Base-by-base conservation (phyloP, 768 basidiomycete genomes). In the Termitomyces sp. region DNA sequence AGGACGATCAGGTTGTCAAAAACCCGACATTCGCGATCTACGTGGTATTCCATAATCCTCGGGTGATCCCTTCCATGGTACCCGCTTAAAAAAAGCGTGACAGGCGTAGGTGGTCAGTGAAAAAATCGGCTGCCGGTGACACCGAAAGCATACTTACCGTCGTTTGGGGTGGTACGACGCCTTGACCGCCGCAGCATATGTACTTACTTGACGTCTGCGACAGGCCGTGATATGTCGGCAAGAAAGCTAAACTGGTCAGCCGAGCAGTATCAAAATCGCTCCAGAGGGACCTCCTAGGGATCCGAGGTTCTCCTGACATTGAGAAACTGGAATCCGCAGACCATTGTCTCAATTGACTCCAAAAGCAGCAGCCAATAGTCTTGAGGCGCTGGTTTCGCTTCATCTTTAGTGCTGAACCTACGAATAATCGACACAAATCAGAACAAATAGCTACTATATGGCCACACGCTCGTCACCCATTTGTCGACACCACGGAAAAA, bases 1-100 rank as follows among this genome's bases (percentile, higher is more conserved):
- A 55, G 55, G 55, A 63, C 50, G 40, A 49, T 33, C 45, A 44
- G 18, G 42, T 42, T 22, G 35, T 16, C 36, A 49, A 42, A 51
- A 45, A 28, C 28, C 38, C 22, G 33, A 15, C 51, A 33, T 58
- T n/a, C 58, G 55, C 42, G 48, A 56, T 54, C 24, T 20, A 57
- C 36, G 32, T 57, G 46, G 49, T 33, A 58, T 49, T 57, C 24
- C 22, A 40, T 49, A 24, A 48, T 35, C 39, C 39, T 33, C 22
- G n/a, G 36, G 7, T 22, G 39, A 57, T 57, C 20, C n/a, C 32
- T 46, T 46, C 20, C 18, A 38, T 46, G 35, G 20, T 24, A 46
- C 24, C 39, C 11, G 32, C 35, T 46, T 22, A 6, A 36, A 57
- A 57, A 48, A 36, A 46, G 16, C 4, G 39, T 38, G 40, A 24